These are phyloP conservation scores for Pleurotus tuber-regium DNA, from an alignment of 768 basidiomycete species.

Conservation along the genomic window DNA sequence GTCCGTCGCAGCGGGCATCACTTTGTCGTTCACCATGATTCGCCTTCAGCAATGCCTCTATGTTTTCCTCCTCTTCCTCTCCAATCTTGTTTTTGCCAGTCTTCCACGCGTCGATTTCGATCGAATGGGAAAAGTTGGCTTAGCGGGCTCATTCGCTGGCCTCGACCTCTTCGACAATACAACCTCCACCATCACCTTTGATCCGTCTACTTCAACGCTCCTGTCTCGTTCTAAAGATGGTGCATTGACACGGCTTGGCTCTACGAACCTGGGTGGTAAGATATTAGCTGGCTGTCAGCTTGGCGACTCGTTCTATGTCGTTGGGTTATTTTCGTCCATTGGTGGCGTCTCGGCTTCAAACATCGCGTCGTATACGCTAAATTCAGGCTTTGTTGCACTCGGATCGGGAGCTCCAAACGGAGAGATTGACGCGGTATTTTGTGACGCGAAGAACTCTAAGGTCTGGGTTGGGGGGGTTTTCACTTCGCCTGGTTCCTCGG, in stretches of 20 bases:
- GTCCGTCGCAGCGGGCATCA: conserved; percentile 1
- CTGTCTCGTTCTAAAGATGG: conserved; percentile 66
- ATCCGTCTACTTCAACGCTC: conserved; percentile 70
- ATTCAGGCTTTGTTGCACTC: conserved; percentile 60
- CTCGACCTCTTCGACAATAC: conserved; percentile 72
- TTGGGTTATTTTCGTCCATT: conserved; percentile 80
- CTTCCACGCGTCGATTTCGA: conserved; percentile 64
- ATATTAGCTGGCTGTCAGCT: conserved; percentile 75
- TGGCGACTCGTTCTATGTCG: conserved; percentile 70
- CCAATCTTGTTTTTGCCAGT: conserved; percentile 34
- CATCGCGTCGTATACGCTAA: conserved; percentile 71
- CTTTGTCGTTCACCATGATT: conserved; percentile 5
- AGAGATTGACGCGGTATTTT: conserved; percentile 69
- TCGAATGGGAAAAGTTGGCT: conserved; percentile 89
- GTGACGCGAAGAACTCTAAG: conserved; percentile 62
- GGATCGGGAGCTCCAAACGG: conserved; percentile 74
- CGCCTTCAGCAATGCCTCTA: conserved; percentile 12
- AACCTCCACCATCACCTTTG: conserved; percentile 48
- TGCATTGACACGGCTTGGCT: conserved; percentile 64
- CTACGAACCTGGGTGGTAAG: conserved; percentile 76
- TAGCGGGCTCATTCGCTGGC: conserved; percentile 87
- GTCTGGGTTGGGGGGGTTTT: conserved; percentile 83
- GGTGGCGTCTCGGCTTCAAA: conserved; percentile 59
- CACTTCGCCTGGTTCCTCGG: conserved; percentile 59
- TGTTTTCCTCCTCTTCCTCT: conserved; percentile 24